A percentile compares a stretch with the other conserved stretches of the same genome.
Conservation (phyloP, 768 basidiomycete genomes). For the Xerocomellus intermedius region DNA sequence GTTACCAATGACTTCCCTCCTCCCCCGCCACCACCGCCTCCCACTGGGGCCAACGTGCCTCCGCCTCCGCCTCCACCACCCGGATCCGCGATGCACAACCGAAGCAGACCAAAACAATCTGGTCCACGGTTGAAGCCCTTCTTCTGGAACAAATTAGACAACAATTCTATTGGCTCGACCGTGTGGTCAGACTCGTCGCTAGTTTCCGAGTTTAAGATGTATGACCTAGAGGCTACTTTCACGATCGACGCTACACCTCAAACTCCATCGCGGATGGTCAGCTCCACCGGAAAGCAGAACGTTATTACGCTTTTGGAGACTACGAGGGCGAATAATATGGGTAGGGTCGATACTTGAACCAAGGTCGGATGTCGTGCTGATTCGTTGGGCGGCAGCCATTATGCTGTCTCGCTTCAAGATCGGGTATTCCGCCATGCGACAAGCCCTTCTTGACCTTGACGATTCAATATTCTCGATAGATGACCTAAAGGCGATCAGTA, state of each 20-base stretch:
- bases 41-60: slow-evolving; percentile 21
- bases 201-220: slow-evolving; percentile 50
- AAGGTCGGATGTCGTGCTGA: not conserved
- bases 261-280: slow-evolving; percentile 41
- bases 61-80: slow-evolving; percentile 28
- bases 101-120: slow-evolving; percentile 31
- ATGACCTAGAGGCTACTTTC: slow-evolving; percentile 76
- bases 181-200: slow-evolving; percentile 68
- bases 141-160: slow-evolving; percentile 85
- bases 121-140: slow-evolving; percentile 77
- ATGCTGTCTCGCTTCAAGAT: slow-evolving; percentile 80
- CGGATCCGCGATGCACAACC: slow-evolving; percentile 32
- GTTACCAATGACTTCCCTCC: too few species aligned
- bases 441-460: slow-evolving; percentile 68
- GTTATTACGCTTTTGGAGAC: slow-evolving; percentile 76
- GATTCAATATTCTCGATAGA: slow-evolving; percentile 70
- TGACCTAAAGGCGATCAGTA: slow-evolving; percentile 69
- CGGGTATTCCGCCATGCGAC: slow-evolving; percentile 60
- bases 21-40: slow-evolving; percentile 29
- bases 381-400: slow-evolving; percentile 51
- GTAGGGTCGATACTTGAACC: slow-evolving; percentile 37
- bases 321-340: slow-evolving; percentile 80
- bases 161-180: slow-evolving; percentile 42
- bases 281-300: slow-evolving; percentile 51
- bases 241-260: slow-evolving; percentile 48